Evolutionary conservation across 495 filamentous ascomycete genomes (phyloP).

Genomic region (Hypoxylon rickii): DNA sequence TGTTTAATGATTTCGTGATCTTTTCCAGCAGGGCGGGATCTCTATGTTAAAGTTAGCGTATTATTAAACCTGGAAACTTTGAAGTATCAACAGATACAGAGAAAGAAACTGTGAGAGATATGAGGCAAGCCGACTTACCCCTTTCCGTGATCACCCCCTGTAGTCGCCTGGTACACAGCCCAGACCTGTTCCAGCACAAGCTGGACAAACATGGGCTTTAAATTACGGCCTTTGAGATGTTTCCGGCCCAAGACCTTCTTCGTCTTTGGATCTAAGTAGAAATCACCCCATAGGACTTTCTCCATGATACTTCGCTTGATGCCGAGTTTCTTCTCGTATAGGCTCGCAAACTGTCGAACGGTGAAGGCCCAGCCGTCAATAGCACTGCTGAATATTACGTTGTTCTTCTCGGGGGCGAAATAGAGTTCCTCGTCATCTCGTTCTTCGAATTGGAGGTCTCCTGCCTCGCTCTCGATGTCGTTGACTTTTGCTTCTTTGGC

Average conservation of each 20-base stretch:
- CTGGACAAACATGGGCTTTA: conserved; percentile 99
- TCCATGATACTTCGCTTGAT: conserved; percentile 91
- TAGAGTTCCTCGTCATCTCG: conserved; percentile 97
- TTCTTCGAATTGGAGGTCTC: conserved; percentile 78
- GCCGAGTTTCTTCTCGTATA: conserved; percentile 97
- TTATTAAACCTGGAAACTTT: neutral
- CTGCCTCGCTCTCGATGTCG: conserved; percentile 55
- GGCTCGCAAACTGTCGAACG: conserved; percentile 84
- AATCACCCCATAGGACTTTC: conserved; percentile 96
- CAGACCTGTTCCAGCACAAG: conserved; percentile 95
- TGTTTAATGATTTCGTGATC: conserved; percentile 87
- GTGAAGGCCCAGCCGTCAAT: conserved; percentile 99
- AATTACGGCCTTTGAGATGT: conserved; percentile 84
- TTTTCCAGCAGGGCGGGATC: conserved; percentile 86
- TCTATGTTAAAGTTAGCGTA: conserved; percentile 54
- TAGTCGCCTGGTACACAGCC: conserved; percentile 94
- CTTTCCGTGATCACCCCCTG: conserved; percentile 77
- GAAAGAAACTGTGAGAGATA: too few species aligned
- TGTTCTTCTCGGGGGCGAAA: conserved; percentile 97
- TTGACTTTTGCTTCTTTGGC: conserved; percentile 53
- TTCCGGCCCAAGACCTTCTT: conserved; percentile 89
- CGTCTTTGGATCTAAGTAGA: conserved; percentile 95
- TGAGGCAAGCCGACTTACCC: conserved; percentile 58
- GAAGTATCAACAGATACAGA: conserved; percentile 18
- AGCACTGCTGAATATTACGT: conserved; percentile 97